Conservation (phyloP, 1,284 basidiomycete species). For the Phaffia rhodozyma region DNA sequence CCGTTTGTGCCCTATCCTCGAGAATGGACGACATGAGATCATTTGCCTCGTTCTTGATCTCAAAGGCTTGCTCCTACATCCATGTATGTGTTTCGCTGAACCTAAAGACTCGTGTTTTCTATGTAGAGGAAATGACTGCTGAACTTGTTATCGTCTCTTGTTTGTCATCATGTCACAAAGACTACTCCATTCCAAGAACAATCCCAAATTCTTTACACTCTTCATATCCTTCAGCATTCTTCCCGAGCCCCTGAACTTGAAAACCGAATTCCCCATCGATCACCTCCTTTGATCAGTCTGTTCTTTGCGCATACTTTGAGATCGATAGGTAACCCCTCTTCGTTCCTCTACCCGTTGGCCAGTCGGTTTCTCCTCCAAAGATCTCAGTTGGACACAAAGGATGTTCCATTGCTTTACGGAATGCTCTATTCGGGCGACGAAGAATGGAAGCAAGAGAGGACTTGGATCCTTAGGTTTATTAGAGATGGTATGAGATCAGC, state of each 20-base stretch:
- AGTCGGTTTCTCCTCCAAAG: conserved; percentile 74
- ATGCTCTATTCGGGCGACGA: conserved; percentile 63
- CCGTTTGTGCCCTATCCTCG: conserved; percentile 61
- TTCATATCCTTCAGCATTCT: conserved; percentile 57
- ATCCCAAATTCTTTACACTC: conserved; percentile 59
- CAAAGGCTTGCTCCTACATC: conserved; percentile 33
- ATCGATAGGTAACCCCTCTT: conserved; percentile 61
- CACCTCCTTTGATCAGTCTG: conserved; percentile 62
- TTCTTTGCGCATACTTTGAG: conserved; percentile 69
- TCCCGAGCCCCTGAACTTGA: conserved; percentile 34
- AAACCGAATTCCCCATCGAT: conserved; percentile 28
- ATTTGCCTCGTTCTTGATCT: conserved; percentile 37
- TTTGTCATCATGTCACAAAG: conserved; percentile 30
- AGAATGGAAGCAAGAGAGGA: conserved; percentile 69
- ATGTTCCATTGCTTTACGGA: conserved; percentile 73
- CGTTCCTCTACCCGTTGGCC: conserved; percentile 66
- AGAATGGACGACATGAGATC: conserved; percentile 50
- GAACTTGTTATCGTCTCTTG: background rate
- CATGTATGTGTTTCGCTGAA: conserved; percentile 24
- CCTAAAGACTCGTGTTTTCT: conserved; percentile 8
- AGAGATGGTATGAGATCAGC: conserved; percentile 60
- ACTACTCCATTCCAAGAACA: conserved; percentile 64
- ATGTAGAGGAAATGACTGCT: background rate
- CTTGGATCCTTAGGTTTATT: conserved; percentile 77
- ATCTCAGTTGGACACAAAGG: conserved; percentile 55